A percentile compares a stretch with the other conserved stretches of the same genome.
Conservation (phyloP, 2,329 filamentous ascomycete genomes). For the Ceratocystis cubensis region DNA sequence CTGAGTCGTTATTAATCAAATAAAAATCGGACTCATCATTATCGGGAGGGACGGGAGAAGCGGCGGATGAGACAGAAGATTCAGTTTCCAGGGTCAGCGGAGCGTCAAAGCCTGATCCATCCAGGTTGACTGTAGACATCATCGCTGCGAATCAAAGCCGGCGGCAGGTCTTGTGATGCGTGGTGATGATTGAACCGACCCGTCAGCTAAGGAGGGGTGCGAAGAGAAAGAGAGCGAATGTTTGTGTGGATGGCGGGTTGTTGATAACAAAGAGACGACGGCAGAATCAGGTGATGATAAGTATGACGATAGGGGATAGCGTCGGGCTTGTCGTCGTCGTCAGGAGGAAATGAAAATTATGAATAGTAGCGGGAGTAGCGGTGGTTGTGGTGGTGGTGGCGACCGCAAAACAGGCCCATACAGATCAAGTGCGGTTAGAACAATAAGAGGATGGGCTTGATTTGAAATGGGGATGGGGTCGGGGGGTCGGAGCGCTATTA, state of each 20-base stretch:
- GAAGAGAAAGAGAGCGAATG: background rate
- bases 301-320: background rate
- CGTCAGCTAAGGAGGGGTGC: background rate
- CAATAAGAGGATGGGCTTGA: background rate
- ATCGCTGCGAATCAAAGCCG: background rate
- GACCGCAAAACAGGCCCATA: background rate
- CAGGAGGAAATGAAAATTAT: background rate
- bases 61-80: conserved; percentile 53
- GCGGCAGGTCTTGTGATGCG: background rate
- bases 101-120: conserved; percentile 11
- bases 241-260: background rate
- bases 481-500: conserved; percentile 1
- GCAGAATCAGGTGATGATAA: background rate
- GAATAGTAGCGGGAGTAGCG: background rate
- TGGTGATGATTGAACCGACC: background rate
- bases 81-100: conserved; percentile 29
- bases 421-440: background rate
- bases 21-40: conserved; percentile 94
- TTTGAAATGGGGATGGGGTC: conserved; percentile 1
- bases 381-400: background rate
- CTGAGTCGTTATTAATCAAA: conserved; percentile 76
- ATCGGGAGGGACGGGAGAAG: conserved; percentile 61
- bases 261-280: background rate
- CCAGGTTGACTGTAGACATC: background rate
- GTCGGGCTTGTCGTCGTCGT: background rate